Conservation (phyloP, 495 filamentous ascomycete genomes). For the Alectoria sarmentosa region DNA sequence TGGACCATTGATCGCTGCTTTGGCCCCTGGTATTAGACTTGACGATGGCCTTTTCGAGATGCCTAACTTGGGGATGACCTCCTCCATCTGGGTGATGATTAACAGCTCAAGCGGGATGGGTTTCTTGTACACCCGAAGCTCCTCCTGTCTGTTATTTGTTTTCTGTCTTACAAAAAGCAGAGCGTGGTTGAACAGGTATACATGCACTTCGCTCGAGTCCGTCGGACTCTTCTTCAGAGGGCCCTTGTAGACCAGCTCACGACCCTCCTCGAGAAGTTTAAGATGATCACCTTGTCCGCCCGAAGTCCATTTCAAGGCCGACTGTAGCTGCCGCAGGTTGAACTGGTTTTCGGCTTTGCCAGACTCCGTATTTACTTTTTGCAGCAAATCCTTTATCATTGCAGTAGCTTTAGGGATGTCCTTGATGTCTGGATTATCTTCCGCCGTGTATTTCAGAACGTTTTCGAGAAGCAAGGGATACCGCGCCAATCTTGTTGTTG, state of each 20-base stretch:
- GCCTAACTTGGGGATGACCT: conserved; percentile 75
- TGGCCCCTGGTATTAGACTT: conserved; percentile 70
- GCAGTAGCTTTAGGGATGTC: conserved; percentile 84
- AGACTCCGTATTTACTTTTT: conserved; percentile 85
- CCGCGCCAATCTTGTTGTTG: conserved; percentile 89
- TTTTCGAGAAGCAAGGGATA: conserved; percentile 94
- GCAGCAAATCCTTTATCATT: conserved; percentile 79
- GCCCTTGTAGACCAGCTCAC: conserved; percentile 89
- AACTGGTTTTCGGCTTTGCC: conserved; percentile 98
- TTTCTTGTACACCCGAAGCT: conserved; percentile 88
- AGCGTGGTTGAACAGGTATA: conserved; percentile 94
- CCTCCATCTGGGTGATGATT: conserved; percentile 93
- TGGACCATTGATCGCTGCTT: conserved; percentile 42
- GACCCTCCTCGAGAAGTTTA: conserved; percentile 88
- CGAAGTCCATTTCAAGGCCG: conserved; percentile 78
- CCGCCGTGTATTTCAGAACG: conserved; percentile 78
- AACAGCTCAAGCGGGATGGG: conserved; percentile 93
- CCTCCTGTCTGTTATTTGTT: conserved; percentile 84
- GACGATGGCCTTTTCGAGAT: conserved; percentile 83
- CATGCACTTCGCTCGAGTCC: conserved; percentile 81
- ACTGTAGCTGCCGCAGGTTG: conserved; percentile 85
- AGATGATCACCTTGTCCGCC: conserved; percentile 80
- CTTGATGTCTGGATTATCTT: conserved; percentile 78
- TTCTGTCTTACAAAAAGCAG: conserved; percentile 85
- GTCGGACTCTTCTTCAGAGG: conserved; percentile 85